Conservation (phyloP, 306 rosid genomes). For the Ormosia semicastrata region DNA sequence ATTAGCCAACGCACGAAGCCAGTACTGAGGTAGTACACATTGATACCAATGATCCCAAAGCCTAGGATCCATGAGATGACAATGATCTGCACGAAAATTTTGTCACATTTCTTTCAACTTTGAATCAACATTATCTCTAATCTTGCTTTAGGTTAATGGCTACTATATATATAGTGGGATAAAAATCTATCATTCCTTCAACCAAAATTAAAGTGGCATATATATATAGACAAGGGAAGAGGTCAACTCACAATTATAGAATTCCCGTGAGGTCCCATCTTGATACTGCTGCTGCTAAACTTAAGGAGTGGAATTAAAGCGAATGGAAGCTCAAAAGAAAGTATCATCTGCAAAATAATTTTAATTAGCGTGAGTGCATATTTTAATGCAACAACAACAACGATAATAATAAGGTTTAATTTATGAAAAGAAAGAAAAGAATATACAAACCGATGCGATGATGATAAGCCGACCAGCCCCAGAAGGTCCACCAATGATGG, state of each 20-base stretch:
- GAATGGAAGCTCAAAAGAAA: slow-evolving; percentile 87
- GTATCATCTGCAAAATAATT: slow-evolving; percentile 71
- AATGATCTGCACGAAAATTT: slow-evolving; percentile 47
- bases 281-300: slow-evolving; percentile 72
- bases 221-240: neutral
- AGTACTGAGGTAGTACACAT: slow-evolving; percentile 78
- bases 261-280: slow-evolving; percentile 96
- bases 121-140: neutral
- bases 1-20: slow-evolving; percentile 73
- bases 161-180: neutral
- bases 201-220: neutral
- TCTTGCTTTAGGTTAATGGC: neutral
- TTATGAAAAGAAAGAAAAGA: neutral
- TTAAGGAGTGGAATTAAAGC: slow-evolving; percentile 89
- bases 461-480: slow-evolving; percentile 50
- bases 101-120: neutral
- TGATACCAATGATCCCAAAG: slow-evolving; percentile 62
- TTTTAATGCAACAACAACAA: no score
- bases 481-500: slow-evolving; percentile 58
- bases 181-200: neutral
- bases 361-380: neutral
- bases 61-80: slow-evolving; percentile 76
- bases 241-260: slow-evolving; percentile 34
- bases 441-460: slow-evolving; percentile 69
- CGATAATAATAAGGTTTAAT: no score